A percentile compares a stretch with the other conserved stretches of the same genome.
Evolutionary conservation across 148 eudicot genomes (phyloP).

Genomic region (Arctostaphylos glauca): DNA sequence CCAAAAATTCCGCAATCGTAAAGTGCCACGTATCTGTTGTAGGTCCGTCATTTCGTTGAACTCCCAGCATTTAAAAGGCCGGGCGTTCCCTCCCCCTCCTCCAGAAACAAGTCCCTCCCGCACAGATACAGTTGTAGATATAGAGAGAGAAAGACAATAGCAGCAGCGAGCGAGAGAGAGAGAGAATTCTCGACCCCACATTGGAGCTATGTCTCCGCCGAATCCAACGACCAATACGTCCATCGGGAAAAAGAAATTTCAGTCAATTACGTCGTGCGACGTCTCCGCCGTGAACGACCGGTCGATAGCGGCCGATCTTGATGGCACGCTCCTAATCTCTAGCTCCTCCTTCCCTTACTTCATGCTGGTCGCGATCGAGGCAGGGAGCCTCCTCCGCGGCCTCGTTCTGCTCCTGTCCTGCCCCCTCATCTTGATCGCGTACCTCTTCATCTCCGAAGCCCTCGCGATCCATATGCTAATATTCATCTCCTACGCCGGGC

Average conservation of each 20-base stretch:
- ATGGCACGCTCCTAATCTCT: constrained; percentile 75
- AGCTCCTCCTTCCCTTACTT: constrained; percentile 86
- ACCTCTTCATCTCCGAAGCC: constrained; percentile 77
- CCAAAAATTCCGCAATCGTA: constrained; percentile 16
- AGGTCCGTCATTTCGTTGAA: constrained; percentile 22
- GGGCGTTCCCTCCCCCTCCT: constrained; percentile 26
- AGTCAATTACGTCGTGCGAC: constrained; percentile 54
- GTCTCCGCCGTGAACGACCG: constrained; percentile 29
- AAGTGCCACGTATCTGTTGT: neutral
- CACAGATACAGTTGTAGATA: neutral
- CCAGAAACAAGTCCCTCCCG: neutral
- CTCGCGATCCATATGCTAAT: constrained; percentile 77
- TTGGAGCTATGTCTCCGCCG: constrained; percentile 18
- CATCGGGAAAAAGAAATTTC: constrained; percentile 25
- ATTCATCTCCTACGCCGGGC: constrained; percentile 64
- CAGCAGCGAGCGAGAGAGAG: neutral
- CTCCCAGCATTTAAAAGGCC: constrained; percentile 37
- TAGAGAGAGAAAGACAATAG: neutral
- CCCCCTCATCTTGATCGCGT: constrained; percentile 66
- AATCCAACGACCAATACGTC: constrained; percentile 19
- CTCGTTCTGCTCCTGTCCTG: constrained; percentile 62
- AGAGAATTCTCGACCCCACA: neutral
- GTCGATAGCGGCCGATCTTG: constrained; percentile 89
- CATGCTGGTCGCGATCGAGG: constrained; percentile 87
- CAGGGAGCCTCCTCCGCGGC: constrained; percentile 84